Conservation (phyloP, 192 early-diverging fungal genomes). For the Entomortierella chlamydospora region DNA sequence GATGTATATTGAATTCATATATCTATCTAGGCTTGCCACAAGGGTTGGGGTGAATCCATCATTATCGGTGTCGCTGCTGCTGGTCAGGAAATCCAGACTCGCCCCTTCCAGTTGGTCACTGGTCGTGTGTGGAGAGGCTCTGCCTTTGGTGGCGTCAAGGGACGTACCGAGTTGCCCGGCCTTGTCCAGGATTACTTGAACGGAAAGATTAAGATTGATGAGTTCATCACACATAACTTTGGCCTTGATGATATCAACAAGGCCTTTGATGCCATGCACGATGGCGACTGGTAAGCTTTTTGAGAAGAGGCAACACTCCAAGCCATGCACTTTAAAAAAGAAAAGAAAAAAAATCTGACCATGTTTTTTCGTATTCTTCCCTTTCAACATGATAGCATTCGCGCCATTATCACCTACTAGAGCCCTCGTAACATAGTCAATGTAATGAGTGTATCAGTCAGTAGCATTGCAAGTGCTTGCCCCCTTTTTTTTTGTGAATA, state of each 20-base stretch:
- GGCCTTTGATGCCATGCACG: constrained; percentile 93
- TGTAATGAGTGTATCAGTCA: neutral
- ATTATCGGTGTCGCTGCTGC: constrained; percentile 94
- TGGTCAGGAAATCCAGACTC: constrained; percentile 92
- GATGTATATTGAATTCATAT: too few relatives aligned
- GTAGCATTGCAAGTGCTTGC: constrained; percentile 30
- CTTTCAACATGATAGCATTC: too few relatives aligned
- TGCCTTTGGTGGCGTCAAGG: constrained; percentile 98
- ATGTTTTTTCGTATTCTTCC: too few relatives aligned
- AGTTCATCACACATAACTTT: constrained; percentile 89
- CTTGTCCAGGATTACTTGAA: constrained; percentile 89
- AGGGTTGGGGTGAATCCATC: constrained; percentile 92
- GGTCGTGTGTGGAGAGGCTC: constrained; percentile 96
- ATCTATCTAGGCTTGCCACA: constrained; percentile 76
- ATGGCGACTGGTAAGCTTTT: constrained; percentile 67
- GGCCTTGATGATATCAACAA: constrained; percentile 89
- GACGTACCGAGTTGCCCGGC: constrained; percentile 87
- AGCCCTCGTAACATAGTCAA: too few relatives aligned
- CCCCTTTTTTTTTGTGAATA: too few relatives aligned
- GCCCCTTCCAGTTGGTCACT: constrained; percentile 97
- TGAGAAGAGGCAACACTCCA: too few relatives aligned
- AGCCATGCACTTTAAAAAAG: too few relatives aligned
- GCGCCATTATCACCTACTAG: constrained; percentile 44
- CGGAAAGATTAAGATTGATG: constrained; percentile 91
- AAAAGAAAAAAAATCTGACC: too few relatives aligned